These are phyloP conservation scores for Arthrobotrys sphaeroides DNA, from an alignment of 2,329 filamentous ascomycete genomes.

Conservation along the genomic window DNA sequence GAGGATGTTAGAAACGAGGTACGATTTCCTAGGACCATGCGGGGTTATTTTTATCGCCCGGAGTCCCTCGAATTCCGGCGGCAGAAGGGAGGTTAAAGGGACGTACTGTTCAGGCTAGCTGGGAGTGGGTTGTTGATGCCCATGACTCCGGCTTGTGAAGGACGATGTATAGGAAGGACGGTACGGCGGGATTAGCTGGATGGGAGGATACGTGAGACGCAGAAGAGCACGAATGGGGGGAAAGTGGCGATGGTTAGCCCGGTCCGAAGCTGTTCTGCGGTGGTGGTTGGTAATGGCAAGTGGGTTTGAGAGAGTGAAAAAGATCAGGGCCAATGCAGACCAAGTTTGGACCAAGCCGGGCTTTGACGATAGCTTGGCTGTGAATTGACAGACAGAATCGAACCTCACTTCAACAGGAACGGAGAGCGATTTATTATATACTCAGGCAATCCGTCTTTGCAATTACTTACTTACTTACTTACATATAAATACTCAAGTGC, in stretches of 20 bases:
- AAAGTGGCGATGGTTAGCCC: not conserved
- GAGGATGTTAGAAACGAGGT: slow-evolving; percentile 58
- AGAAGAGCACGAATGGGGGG: not conserved
- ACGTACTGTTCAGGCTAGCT: slow-evolving; percentile 66
- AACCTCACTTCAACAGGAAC: not conserved
- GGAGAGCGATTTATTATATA: not conserved
- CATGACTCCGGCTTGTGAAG: slow-evolving; percentile 21
- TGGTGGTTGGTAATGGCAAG: not conserved
- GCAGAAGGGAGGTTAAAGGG: slow-evolving; percentile 17
- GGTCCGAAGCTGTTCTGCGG: slow-evolving; percentile 1
- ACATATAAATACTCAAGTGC: too few relatives aligned
- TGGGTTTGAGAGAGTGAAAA: slow-evolving; percentile 6
- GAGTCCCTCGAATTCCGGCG: slow-evolving; percentile 21
- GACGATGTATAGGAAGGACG: not conserved
- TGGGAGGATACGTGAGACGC: not conserved
- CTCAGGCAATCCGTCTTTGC: too few relatives aligned
- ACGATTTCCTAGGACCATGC: slow-evolving; percentile 10
- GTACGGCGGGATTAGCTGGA: not conserved
- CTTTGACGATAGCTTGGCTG: slow-evolving; percentile 5
- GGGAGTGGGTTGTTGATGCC: slow-evolving; percentile 68
- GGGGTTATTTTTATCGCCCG: slow-evolving; percentile 19
- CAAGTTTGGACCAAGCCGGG: not conserved
- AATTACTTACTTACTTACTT: too few relatives aligned
- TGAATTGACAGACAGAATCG: not conserved
- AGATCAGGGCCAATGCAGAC: not conserved